Evolutionary conservation across 768 basidiomycete species (phyloP).

Genomic region (Naganishia onofrii): DNA sequence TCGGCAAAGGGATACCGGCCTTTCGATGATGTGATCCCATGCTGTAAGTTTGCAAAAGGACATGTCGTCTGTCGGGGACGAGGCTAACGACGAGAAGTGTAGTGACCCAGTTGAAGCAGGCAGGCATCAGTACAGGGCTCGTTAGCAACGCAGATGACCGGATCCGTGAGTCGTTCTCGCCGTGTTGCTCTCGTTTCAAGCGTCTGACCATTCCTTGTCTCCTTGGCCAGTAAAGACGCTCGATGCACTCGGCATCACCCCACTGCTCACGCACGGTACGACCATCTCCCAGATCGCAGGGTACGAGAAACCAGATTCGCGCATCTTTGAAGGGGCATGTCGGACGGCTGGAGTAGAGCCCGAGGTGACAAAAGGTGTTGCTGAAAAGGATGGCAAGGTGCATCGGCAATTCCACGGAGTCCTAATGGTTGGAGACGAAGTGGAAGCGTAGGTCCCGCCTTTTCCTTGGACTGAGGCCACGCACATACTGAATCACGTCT

Average conservation of each 20-base stretch:
- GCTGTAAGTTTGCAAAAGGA: conserved; percentile 34
- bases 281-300: conserved; percentile 46
- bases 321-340: conserved; percentile 43
- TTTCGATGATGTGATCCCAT: conserved; percentile 43
- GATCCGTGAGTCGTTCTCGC: conserved; percentile 40
- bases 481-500: not conserved
- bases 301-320: conserved; percentile 39
- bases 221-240: conserved; percentile 44
- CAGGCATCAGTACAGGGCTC: conserved; percentile 41
- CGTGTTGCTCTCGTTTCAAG: not conserved
- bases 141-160: conserved; percentile 50
- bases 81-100: not conserved
- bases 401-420: conserved; percentile 35
- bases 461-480: not conserved
- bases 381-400: too few relatives aligned
- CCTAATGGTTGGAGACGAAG: conserved; percentile 50
- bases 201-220: not conserved
- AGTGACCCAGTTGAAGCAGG: conserved; percentile 38
- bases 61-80: not conserved
- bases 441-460: conserved; percentile 42
- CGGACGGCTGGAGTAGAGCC: conserved; percentile 30
- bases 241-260: conserved; percentile 37
- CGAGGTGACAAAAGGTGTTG: not conserved
- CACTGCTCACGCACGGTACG: conserved; percentile 38
- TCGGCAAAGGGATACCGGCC: conserved; percentile 41